Percentiles rank a stretch among this genome's conserved stretches.
Evolutionary conservation across 441 rosid species (phyloP).

Genomic region (Raphanus hybrid): DNA sequence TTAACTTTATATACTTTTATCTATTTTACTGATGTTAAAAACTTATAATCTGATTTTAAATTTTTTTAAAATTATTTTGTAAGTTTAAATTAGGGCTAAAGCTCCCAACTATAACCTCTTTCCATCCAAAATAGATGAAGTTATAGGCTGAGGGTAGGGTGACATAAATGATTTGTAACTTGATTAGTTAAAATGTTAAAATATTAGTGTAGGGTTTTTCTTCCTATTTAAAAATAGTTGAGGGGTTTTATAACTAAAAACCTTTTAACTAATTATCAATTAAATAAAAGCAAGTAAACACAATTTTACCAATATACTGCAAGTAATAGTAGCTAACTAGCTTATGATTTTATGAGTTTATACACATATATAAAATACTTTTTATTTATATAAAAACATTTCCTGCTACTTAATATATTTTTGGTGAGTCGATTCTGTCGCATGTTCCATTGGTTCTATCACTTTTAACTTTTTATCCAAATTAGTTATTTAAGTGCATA

Average conservation of each 20-base stretch:
- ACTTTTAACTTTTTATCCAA: not conserved
- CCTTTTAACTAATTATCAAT: not conserved
- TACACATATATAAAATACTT: not conserved
- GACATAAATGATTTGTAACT: too few species aligned
- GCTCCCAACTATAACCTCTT: not conserved
- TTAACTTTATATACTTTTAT: too few species aligned
- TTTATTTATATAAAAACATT: not conserved
- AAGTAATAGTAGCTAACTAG: not conserved
- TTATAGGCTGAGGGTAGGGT: too few species aligned
- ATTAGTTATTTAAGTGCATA: not conserved
- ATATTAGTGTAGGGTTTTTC: too few species aligned
- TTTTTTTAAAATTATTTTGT: too few species aligned
- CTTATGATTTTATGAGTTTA: not conserved
- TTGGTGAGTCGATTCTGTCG: not conserved
- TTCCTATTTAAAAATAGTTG: too few species aligned
- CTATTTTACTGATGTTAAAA: too few species aligned
- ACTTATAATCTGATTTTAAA: too few species aligned
- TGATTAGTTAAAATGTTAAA: too few species aligned
- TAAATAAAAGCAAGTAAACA: not conserved
- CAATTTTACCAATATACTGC: not conserved
- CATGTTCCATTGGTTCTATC: not conserved
- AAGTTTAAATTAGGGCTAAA: too few species aligned
- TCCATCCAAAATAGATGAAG: not conserved
- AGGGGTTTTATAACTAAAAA: too few species aligned
- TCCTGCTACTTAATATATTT: not conserved